Evolutionary conservation across 2,329 filamentous ascomycete genomes (phyloP), one percentile per base, ranked within the genome.

Genomic region (Phaeoacremonium minimum): DNA sequence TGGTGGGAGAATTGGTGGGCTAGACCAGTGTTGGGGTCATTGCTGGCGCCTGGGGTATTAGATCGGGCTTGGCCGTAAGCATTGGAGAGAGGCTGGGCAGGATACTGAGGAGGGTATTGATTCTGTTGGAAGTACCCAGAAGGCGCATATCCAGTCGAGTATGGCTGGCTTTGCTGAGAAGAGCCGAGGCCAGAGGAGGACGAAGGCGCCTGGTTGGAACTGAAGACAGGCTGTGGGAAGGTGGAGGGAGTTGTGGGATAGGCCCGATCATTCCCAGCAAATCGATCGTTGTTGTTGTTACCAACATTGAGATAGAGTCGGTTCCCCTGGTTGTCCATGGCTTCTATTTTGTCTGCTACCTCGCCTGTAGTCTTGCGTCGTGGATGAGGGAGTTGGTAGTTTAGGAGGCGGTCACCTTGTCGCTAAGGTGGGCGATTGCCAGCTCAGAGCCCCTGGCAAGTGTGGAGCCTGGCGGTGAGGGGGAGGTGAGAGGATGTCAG

Each of bases 1-100:
- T 97, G 91, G 63, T 96, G 89, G 40, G 91, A 94, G 63, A 97
- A 95, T 61, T 98, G 93, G 59, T 96, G 88, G 42, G 90, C 89
- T 31, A 97, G 76, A 18, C 89, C 90, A 52, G 88, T 93, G 51
- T 91, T 94, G 49, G 84, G 85, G 56, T 96, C 89, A 53, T 87
- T 88, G 57, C 48, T 58, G 69, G 77, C 67, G 40, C 73, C 76
- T 5, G 78, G 75, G 4, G 77, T 73, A 51, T 71, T 73, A 49
- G 74, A 71, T 42, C 75, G 66, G 42, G 65, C 66, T 55, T 74
- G 73, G 48, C 46, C 44, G 30, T 56, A 57, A 26, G 16, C n/a
- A 14, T 18, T 47, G 47, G 34, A 50, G 51, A 33, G 57, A 56
- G 15, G 48, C 52, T 32, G 49, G 52, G 46, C 35, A 14, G 36